phyloP scores from a whole-genome alignment of 106 monocot genomes.

The Chionographis japonica region DNA sequence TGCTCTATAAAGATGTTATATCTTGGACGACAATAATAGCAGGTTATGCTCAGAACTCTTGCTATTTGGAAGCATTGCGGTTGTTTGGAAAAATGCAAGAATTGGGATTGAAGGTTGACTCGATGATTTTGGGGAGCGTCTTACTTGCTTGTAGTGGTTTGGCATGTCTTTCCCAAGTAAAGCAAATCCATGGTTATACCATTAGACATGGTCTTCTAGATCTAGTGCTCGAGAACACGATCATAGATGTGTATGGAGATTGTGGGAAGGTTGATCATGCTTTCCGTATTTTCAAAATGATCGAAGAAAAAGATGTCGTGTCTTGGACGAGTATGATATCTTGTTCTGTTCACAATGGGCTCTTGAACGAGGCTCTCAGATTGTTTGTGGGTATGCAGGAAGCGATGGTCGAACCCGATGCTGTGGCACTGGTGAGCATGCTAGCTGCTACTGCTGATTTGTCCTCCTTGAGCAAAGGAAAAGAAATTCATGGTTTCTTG shows the following conservation, averaged over 20 bases:
- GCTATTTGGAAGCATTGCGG: slow-evolving; percentile 37
- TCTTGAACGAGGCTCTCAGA: slow-evolving; percentile 40
- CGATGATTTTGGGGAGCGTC: slow-evolving; percentile 62
- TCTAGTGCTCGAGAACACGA: slow-evolving; percentile 48
- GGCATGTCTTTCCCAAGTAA: slow-evolving; percentile 25
- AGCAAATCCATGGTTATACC: slow-evolving; percentile 57
- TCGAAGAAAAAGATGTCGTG: slow-evolving; percentile 52
- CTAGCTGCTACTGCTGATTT: slow-evolving; percentile 41
- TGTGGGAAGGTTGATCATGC: slow-evolving; percentile 44
- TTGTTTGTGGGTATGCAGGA: slow-evolving; percentile 39
- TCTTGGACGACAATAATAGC: slow-evolving; percentile 64
- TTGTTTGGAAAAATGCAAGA: slow-evolving; percentile 36
- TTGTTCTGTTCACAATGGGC: slow-evolving; percentile 39
- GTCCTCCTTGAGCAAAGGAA: slow-evolving; percentile 56
- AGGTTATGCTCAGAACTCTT: slow-evolving; percentile 36
- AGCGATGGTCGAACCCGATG: slow-evolving; percentile 36
- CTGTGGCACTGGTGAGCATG: slow-evolving; percentile 37
- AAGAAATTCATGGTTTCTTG: slow-evolving; percentile 65
- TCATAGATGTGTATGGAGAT: slow-evolving; percentile 61
- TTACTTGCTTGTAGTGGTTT: slow-evolving; percentile 45
- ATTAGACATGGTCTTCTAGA: slow-evolving; percentile 45
- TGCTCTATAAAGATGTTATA: slow-evolving; percentile 49
- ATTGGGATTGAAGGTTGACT: slow-evolving; percentile 38
- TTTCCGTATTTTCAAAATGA: slow-evolving; percentile 25
- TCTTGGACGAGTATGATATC: slow-evolving; percentile 73